These are phyloP conservation scores for Arachnomyces sp. DNA, from an alignment of 2,329 filamentous ascomycete species.

Conservation along the genomic window DNA sequence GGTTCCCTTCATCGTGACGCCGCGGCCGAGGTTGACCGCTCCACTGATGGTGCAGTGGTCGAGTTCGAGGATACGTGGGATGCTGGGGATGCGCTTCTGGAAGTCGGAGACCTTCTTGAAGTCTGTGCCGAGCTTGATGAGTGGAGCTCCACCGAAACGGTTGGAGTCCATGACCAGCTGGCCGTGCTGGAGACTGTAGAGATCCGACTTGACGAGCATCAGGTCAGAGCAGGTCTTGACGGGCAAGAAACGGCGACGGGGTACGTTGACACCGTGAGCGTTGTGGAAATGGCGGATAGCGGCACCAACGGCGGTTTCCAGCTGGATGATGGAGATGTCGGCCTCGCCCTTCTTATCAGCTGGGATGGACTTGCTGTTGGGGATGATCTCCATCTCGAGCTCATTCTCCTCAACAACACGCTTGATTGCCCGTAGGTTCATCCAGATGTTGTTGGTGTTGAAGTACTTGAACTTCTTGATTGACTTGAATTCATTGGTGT, in stretches of 20 bases:
- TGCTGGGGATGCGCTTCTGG: constrained; percentile 44
- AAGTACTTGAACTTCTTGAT: constrained; percentile 99
- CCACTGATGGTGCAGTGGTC: constrained; percentile 92
- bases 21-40: constrained; percentile 90
- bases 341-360: constrained; percentile 99
- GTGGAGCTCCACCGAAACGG: constrained; percentile 89
- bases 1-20: constrained; percentile 90
- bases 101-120: constrained; percentile 98
- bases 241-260: constrained; percentile 92
- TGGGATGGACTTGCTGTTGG: constrained; percentile 96
- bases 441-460: constrained; percentile 99
- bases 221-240: constrained; percentile 99
- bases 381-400: constrained; percentile 98
- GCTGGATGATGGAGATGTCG: constrained; percentile 92
- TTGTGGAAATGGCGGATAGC: constrained; percentile 99
- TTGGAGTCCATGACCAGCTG: constrained; percentile 94
- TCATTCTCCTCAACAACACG: constrained; percentile 97
- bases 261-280: constrained; percentile 97
- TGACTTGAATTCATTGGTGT: constrained; percentile 99
- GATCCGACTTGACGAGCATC: constrained; percentile 98
- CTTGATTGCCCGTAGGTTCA: constrained; percentile 96
- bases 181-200: constrained; percentile 97
- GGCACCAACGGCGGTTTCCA: constrained; percentile 96
- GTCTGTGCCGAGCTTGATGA: constrained; percentile 97
- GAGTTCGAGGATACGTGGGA: constrained; percentile 43